Conservation (phyloP, 1,139 yeast species). For the Candida glucosophila region DNA sequence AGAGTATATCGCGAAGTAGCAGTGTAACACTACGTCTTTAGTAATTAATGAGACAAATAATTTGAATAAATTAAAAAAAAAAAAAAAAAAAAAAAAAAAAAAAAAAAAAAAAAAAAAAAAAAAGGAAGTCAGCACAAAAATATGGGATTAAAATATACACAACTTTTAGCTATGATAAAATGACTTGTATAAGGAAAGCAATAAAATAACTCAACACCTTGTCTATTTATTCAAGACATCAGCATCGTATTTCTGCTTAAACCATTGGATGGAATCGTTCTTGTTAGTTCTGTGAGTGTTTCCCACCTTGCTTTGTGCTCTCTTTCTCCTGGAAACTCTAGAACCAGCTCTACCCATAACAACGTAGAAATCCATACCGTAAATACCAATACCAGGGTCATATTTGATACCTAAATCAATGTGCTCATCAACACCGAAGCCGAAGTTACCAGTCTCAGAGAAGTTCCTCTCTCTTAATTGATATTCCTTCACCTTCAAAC, state of each 20-base stretch:
- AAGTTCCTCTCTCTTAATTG: conserved; percentile 92
- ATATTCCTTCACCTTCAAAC: conserved; percentile 99
- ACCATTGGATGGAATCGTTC: conserved; percentile 96
- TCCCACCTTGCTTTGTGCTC: conserved; percentile 85
- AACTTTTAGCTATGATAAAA: no score
- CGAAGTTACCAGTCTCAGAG: conserved; percentile 99
- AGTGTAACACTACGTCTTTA: no score
- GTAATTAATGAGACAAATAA: no score
- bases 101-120: no score
- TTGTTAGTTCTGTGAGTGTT: conserved; percentile 85
- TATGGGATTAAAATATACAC: no score
- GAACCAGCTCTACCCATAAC: conserved; percentile 99
- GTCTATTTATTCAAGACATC: conserved; percentile 87
- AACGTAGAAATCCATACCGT: conserved; percentile 99
- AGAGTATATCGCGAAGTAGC: no score
- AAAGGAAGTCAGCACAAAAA: no score
- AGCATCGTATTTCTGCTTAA: conserved; percentile 99
- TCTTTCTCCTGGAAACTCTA: conserved; percentile 99
- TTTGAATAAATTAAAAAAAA: no score
- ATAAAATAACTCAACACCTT: no score
- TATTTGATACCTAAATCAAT: conserved; percentile 99
- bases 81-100: no score
- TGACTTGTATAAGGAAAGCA: no score
- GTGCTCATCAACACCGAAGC: conserved; percentile 99
- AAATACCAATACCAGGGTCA: conserved; percentile 99